Evolutionary conservation across 2,329 filamentous ascomycete genomes (phyloP).

Genomic region (Pseudocercospora vitis): DNA sequence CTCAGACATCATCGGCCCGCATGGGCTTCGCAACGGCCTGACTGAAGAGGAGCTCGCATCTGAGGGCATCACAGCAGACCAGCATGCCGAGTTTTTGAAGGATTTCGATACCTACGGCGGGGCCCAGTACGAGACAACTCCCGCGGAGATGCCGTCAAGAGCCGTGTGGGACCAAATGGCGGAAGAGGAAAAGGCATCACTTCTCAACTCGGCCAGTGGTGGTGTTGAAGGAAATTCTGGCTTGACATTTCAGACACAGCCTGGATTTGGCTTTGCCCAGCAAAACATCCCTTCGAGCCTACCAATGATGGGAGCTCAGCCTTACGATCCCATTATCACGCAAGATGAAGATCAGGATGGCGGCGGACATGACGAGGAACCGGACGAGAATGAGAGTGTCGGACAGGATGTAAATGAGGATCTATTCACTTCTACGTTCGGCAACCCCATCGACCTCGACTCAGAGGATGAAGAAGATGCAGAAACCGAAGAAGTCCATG

Average conservation of each 20-base stretch:
- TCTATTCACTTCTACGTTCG: constrained; percentile 16
- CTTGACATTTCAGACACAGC: background rate
- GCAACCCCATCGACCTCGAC: background rate
- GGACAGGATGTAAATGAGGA: constrained; percentile 9
- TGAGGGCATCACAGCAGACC: constrained; percentile 6
- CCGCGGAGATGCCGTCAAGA: background rate
- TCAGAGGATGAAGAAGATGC: constrained; percentile 4
- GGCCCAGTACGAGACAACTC: background rate
- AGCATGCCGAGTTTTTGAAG: background rate
- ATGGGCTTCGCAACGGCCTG: constrained; percentile 1
- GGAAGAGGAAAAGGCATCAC: background rate
- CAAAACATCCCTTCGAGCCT: no score
- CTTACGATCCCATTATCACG: background rate
- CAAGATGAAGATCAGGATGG: background rate
- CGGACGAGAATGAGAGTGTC: background rate
- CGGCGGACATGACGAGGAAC: constrained; percentile 1
- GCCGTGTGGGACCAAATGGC: background rate
- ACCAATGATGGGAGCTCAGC: no score
- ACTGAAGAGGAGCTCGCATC: background rate
- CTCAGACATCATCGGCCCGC: background rate
- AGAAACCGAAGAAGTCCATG: background rate
- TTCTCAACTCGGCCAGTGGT: background rate
- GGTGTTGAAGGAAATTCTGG: background rate
- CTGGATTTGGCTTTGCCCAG: no score
- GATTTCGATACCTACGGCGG: background rate